Evolutionary conservation across 2,329 filamentous ascomycete species (phyloP).

Genomic region (Diaporthe batatas): DNA sequence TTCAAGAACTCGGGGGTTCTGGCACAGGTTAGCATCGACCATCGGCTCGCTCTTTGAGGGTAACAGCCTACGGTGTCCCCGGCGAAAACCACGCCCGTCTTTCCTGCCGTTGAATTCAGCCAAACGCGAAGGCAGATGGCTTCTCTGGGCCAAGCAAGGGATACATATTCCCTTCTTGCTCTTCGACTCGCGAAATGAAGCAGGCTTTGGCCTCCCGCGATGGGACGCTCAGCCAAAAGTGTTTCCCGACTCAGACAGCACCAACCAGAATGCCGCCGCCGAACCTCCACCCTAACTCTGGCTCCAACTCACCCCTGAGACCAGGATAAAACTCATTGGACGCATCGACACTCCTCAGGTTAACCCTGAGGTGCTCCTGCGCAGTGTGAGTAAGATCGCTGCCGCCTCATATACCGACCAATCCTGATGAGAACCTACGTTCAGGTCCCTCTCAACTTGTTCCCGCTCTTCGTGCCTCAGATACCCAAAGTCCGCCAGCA

Average conservation of each 20-base stretch:
- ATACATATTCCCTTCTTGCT: constrained; percentile 63
- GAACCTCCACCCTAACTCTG: constrained; percentile 90
- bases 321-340: constrained; percentile 81
- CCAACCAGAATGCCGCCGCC: constrained; percentile 40
- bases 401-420: constrained; percentile 17
- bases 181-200: constrained; percentile 15
- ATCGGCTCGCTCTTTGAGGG: not conserved
- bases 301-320: constrained; percentile 81
- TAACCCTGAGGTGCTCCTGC: constrained; percentile 84
- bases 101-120: constrained; percentile 66
- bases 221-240: not conserved
- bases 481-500: constrained; percentile 85
- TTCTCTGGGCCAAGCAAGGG: not conserved
- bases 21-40: constrained; percentile 17
- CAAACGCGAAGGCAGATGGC: not conserved
- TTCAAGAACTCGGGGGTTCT: constrained; percentile 56
- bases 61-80: constrained; percentile 76
- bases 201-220: not conserved
- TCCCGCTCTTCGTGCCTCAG: constrained; percentile 89
- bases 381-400: constrained; percentile 63
- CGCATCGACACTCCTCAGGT: constrained; percentile 88
- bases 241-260: constrained; percentile 36
- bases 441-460: constrained; percentile 75
- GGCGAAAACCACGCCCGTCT: constrained; percentile 85
- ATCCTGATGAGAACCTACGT: constrained; percentile 34